Conservation (phyloP, 257 asterid genomes). For the Lycium ferocissimum region DNA sequence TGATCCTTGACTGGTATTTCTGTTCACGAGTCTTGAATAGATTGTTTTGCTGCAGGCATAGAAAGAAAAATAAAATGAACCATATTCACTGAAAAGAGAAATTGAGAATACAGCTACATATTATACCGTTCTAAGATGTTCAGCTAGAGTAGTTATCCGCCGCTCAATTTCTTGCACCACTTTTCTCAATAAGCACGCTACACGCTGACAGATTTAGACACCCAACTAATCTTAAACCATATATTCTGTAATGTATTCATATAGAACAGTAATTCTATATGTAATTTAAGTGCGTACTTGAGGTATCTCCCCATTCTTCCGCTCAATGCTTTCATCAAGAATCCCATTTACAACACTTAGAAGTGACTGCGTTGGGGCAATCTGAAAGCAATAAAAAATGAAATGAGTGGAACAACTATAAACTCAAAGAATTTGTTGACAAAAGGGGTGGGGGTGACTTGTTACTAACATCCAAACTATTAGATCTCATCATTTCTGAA, state of each 20-base stretch:
- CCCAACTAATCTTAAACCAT: conserved; percentile 23
- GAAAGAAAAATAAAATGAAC: conserved; percentile 12
- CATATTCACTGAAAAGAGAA: background rate
- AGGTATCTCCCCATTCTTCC: conserved; percentile 84
- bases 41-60: conserved; percentile 72
- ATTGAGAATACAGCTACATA: conserved; percentile 14
- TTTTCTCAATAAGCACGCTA: conserved; percentile 80
- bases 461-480: conserved; percentile 80
- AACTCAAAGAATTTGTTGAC: background rate
- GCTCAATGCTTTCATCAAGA: conserved; percentile 80
- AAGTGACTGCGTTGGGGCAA: conserved; percentile 92
- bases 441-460: conserved; percentile 14
- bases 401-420: conserved; percentile 20
- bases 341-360: conserved; percentile 78
- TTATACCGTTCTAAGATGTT: conserved; percentile 75
- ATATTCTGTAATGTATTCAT: background rate
- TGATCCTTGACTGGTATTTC: conserved; percentile 84
- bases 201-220: conserved; percentile 60
- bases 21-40: conserved; percentile 87
- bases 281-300: conserved; percentile 53
- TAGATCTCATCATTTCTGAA: conserved; percentile 87
- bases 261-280: background rate
- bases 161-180: conserved; percentile 94
- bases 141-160: conserved; percentile 87
- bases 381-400: conserved; percentile 51